Evolutionary conservation across 2,329 filamentous ascomycete genomes (phyloP), one percentile per base, ranked within the genome.

Genomic region (Cryphonectria parasitica): DNA sequence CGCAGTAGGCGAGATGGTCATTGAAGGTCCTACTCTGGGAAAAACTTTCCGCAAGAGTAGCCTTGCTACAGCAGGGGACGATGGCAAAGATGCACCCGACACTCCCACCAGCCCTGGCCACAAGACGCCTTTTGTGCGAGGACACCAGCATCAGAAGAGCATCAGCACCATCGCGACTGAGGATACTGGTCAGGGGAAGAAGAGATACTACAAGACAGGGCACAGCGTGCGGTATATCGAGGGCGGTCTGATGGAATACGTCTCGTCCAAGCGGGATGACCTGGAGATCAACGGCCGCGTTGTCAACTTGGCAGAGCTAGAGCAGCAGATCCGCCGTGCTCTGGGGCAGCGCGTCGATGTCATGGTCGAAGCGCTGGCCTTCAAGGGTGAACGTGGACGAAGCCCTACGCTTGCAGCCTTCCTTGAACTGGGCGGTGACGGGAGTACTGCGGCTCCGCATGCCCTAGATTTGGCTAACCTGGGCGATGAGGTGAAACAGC

Each of bases 21-120:
- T 91, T 45, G 88, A 90, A 74, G 88, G 88, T 0, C 86, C 86
- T 0, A 87, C 82, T 0, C 75, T 85, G 8, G 82, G 82, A 2
- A 80, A 82, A 34, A 71, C 71, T 6, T 73, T 72, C 45, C 69
- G 71, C 2, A 39, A 66, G 17, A 71, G 68, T 31, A 71, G 64
- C 17, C 56, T 72, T 15, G 49, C n/a, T 43, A 39, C 36, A 2
- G 45, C 62, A 8, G 62, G 45, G 10, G 68, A 72, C 11, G 69
- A 71, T 1, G 41, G 34, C 31, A 67, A 62, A 34, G 71, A 72
- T 17, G 28, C 66, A 17, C 68, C 71, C 28, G 69, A 72, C 19
- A 72, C 71, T 0, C 71, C 71, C 78, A 78, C 5, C 80, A 83
- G 19, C 74, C 82, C 65, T 75, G 31, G 45, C 8, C 75, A 63